A percentile compares a stretch with the other conserved stretches of the same genome.
These are phyloP conservation scores for Hordeum marinum DNA, from an alignment of 176 grass and related monocot genomes.

Conservation along the genomic window DNA sequence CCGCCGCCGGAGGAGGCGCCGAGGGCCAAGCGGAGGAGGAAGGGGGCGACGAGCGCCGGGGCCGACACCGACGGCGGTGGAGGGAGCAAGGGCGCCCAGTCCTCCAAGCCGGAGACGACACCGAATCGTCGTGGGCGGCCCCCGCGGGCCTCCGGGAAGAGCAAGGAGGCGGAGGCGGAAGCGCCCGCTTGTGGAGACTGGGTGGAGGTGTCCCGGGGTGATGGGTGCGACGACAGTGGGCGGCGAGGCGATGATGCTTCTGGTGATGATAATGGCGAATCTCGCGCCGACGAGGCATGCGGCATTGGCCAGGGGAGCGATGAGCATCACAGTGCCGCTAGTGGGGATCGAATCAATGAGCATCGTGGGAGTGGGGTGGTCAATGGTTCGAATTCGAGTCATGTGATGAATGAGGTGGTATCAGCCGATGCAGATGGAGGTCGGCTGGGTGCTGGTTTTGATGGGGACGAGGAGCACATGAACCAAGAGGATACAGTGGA, in stretches of 20 bases:
- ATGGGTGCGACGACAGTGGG: not conserved
- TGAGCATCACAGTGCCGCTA: not conserved
- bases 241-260: constrained; percentile 18
- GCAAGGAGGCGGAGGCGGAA: not conserved
- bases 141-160: not conserved
- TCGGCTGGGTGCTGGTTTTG: not conserved
- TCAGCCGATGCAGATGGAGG: not conserved
- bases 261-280: not conserved
- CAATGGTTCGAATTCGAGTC: constrained; percentile 4
- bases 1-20: constrained; percentile 3
- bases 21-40: constrained; percentile 21
- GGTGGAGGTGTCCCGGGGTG: constrained; percentile 4
- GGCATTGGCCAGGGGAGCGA: not conserved
- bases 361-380: not conserved
- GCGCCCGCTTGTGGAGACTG: not conserved
- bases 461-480: not conserved
- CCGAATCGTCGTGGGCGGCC: not conserved
- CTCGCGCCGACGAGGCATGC: not conserved
- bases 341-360: not conserved
- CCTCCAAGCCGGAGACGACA: not conserved
- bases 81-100: not conserved
- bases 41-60: not conserved
- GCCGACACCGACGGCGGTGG: not conserved
- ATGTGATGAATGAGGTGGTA: not conserved
- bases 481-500: not conserved